phyloP scores from a whole-genome alignment of 768 basidiomycete genomes.

The Gelatoporia subvermispora region DNA sequence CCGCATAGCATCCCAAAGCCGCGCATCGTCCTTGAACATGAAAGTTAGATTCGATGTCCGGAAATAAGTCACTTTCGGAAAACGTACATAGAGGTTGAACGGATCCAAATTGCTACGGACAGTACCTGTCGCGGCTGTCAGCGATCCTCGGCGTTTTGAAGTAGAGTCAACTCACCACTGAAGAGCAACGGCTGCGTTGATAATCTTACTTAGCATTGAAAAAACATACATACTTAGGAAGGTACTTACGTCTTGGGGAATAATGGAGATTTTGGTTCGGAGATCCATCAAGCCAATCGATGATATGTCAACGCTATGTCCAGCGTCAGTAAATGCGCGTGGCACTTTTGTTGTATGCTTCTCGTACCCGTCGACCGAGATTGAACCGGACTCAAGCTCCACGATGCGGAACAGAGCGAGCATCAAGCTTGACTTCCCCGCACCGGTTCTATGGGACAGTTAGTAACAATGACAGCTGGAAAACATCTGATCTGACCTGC shows the following conservation, averaged over 20 bases:
- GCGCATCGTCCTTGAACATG: constrained; percentile 36
- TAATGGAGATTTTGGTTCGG: constrained; percentile 54
- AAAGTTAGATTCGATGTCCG: background rate
- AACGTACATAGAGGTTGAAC: constrained; percentile 49
- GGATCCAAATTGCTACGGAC: constrained; percentile 52
- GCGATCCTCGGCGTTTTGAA: too few relatives aligned
- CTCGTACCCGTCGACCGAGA: constrained; percentile 57
- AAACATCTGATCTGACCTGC: constrained; percentile 33
- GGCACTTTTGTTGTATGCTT: background rate
- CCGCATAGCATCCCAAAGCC: constrained; percentile 69
- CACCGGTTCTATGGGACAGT: constrained; percentile 36
- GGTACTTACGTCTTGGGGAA: constrained; percentile 60
- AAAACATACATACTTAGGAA: constrained; percentile 6
- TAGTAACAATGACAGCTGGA: background rate
- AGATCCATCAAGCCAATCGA: constrained; percentile 64
- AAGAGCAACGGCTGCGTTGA: constrained; percentile 48
- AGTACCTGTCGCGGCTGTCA: constrained; percentile 33
- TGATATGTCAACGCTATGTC: constrained; percentile 54
- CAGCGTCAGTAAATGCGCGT: constrained; percentile 7
- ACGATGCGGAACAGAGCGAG: constrained; percentile 65
- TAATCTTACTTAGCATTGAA: background rate
- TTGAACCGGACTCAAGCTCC: constrained; percentile 55
- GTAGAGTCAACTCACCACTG: constrained; percentile 36
- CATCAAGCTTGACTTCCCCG: constrained; percentile 60
- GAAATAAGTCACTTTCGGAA: too few relatives aligned